phyloP scores from a whole-genome alignment of 2,329 filamentous ascomycete species.

The Macroventuria anomochaeta region DNA sequence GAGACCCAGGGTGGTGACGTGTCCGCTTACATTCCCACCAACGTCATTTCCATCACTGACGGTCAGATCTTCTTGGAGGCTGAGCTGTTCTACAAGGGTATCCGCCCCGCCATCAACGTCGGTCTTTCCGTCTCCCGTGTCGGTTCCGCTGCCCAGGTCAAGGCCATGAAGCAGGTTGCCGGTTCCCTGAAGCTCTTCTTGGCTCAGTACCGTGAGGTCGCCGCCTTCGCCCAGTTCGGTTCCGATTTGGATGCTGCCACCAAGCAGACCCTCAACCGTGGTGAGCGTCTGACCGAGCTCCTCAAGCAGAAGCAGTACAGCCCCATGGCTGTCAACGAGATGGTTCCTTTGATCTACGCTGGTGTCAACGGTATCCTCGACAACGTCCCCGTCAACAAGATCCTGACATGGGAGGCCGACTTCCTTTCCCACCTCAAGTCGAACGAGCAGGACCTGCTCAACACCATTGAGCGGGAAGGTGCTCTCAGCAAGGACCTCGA shows the following conservation, averaged over 20 bases:
- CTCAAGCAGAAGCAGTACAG: slow-evolving; percentile 99
- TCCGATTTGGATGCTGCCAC: slow-evolving; percentile 98
- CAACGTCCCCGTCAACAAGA: slow-evolving; percentile 84
- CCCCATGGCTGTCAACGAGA: slow-evolving; percentile 98
- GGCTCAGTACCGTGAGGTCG: slow-evolving; percentile 99
- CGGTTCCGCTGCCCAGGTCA: slow-evolving; percentile 98
- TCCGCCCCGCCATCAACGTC: slow-evolving; percentile 99
- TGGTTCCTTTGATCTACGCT: slow-evolving; percentile 99
- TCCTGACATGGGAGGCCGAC: slow-evolving; percentile 92
- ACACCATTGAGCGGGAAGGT: slow-evolving; percentile 94
- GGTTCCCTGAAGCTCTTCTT: slow-evolving; percentile 99
- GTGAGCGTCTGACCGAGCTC: slow-evolving; percentile 98
- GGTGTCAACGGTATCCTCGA: slow-evolving; percentile 99
- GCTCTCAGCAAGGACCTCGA: slow-evolving; percentile 94
- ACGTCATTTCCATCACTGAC: slow-evolving; percentile 99
- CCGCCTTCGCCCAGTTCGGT: slow-evolving; percentile 99
- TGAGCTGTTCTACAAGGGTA: slow-evolving; percentile 99
- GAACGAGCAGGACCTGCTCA: slow-evolving; percentile 84
- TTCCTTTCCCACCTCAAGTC: slow-evolving; percentile 91
- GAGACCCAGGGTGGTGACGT: slow-evolving; percentile 99
- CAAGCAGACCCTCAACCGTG: slow-evolving; percentile 97
- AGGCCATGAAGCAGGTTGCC: slow-evolving; percentile 99
- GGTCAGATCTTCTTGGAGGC: slow-evolving; percentile 99
- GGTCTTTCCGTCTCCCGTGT: slow-evolving; percentile 99
- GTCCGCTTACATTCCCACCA: slow-evolving; percentile 99